Conservation (phyloP, 305 asterid genomes). For the Rubia occidens region DNA sequence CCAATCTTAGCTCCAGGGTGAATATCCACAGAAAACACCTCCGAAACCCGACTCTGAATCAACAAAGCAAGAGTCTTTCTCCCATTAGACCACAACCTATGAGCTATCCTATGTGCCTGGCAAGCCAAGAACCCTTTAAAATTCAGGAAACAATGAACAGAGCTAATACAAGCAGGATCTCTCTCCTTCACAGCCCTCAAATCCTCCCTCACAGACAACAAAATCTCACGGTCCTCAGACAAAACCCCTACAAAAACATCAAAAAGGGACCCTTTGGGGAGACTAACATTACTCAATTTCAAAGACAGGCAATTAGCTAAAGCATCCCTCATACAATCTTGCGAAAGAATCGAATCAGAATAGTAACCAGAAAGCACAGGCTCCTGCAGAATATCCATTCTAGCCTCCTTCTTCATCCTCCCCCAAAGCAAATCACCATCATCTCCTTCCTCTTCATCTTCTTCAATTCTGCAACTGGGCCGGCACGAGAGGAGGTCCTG, state of each 20-base stretch:
- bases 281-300: conserved; percentile 45
- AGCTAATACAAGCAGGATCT: conserved; percentile 84
- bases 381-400: conserved; percentile 46
- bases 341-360: conserved; percentile 41
- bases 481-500: conserved; percentile 31
- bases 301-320: conserved; percentile 50
- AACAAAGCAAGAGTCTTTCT: conserved; percentile 49
- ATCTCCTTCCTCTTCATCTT: conserved; percentile 9
- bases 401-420: conserved; percentile 57
- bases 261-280: conserved; percentile 36
- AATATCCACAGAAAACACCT: conserved; percentile 70
- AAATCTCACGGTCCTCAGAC: conserved; percentile 40
- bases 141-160: conserved; percentile 67
- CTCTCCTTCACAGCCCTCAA: conserved; percentile 63
- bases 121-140: conserved; percentile 72
- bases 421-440: conserved; percentile 31
- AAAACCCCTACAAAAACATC: conserved; percentile 46
- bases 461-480: conserved; percentile 21
- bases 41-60: conserved; percentile 63
- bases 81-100: conserved; percentile 52
- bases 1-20: conserved; percentile 85
- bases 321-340: conserved; percentile 53
- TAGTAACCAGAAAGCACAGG: conserved; percentile 59
- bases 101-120: conserved; percentile 65
- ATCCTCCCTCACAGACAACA: conserved; percentile 43